Evolutionary conservation across 768 basidiomycete species (phyloP).

Genomic region (Kwoniella pini): DNA sequence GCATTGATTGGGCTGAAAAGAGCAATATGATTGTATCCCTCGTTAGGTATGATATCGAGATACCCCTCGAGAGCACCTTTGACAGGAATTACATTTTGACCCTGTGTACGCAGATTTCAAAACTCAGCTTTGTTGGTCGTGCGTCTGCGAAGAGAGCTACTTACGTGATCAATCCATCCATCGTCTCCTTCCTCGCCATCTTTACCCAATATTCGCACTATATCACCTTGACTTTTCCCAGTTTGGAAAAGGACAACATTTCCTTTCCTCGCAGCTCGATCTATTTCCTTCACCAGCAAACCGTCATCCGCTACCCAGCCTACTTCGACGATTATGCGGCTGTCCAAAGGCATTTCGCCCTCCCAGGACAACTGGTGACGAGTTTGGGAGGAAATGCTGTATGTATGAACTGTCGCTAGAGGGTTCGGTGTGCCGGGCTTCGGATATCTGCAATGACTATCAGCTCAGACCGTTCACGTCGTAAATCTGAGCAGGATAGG

Average conservation of each 20-base stretch:
- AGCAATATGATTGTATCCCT: constrained; percentile 90
- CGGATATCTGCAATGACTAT: constrained; percentile 51
- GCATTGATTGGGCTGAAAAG: constrained; percentile 77
- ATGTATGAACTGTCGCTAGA: constrained; percentile 68
- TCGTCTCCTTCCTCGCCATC: constrained; percentile 83
- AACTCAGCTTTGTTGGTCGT: too few relatives aligned
- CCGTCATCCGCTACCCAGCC: constrained; percentile 78
- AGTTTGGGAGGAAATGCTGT: constrained; percentile 62
- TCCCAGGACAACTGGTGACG: constrained; percentile 60
- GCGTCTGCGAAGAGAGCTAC: constrained; percentile 55
- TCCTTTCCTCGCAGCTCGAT: constrained; percentile 76
- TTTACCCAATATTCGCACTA: constrained; percentile 76
- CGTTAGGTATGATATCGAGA: constrained; percentile 83
- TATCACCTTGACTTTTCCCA: constrained; percentile 57
- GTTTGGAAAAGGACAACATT: constrained; percentile 74
- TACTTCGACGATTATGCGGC: constrained; percentile 78
- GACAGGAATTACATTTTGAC: constrained; percentile 46
- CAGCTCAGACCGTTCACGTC: too few relatives aligned
- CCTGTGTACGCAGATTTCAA: too few relatives aligned
- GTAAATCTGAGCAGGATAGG: too few relatives aligned
- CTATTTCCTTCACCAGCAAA: constrained; percentile 82
- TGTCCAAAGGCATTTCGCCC: constrained; percentile 60
- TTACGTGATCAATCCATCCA: constrained; percentile 89
- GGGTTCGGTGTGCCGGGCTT: constrained; percentile 66
- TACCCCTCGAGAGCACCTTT: constrained; percentile 65